These are phyloP conservation scores for Lactifluus volemus DNA, from an alignment of 768 basidiomycete genomes.

Conservation along the genomic window DNA sequence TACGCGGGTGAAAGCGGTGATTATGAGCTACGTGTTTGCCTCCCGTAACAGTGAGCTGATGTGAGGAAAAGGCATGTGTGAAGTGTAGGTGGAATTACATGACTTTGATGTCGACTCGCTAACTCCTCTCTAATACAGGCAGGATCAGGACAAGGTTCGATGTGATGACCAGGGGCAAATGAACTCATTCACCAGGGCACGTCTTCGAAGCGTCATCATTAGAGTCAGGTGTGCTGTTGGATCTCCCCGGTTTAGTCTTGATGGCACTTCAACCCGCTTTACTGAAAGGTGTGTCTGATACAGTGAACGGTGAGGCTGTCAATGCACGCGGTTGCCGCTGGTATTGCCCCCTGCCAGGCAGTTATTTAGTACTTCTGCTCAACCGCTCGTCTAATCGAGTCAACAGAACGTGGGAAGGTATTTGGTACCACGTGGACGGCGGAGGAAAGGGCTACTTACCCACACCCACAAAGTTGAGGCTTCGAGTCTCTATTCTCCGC, in stretches of 20 bases:
- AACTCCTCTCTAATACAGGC: neutral
- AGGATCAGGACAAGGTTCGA: conserved; percentile 19
- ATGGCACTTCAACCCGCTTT: neutral
- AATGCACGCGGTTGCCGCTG: too few relatives aligned
- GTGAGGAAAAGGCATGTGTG: conserved; percentile 19
- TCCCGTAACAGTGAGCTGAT: neutral
- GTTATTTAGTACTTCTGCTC: too few relatives aligned
- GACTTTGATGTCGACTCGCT: neutral
- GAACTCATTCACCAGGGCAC: conserved; percentile 2
- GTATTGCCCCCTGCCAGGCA: too few relatives aligned
- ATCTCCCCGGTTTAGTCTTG: neutral
- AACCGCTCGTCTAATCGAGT: too few relatives aligned
- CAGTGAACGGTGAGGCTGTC: too few relatives aligned
- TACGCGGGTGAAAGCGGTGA: conserved; percentile 51
- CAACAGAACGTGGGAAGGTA: neutral
- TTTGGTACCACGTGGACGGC: neutral
- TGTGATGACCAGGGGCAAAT: conserved; percentile 19
- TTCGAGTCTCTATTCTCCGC: neutral
- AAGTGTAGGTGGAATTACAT: conserved; percentile 18
- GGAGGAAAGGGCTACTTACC: neutral
- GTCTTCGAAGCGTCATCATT: neutral
- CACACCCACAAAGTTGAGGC: neutral
- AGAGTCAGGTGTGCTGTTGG: neutral
- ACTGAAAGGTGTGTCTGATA: too few relatives aligned
- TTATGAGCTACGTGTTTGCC: conserved; percentile 20